Evolutionary conservation across 179 eudicot genomes (phyloP).

Genomic region (Vitellaria paradoxa): DNA sequence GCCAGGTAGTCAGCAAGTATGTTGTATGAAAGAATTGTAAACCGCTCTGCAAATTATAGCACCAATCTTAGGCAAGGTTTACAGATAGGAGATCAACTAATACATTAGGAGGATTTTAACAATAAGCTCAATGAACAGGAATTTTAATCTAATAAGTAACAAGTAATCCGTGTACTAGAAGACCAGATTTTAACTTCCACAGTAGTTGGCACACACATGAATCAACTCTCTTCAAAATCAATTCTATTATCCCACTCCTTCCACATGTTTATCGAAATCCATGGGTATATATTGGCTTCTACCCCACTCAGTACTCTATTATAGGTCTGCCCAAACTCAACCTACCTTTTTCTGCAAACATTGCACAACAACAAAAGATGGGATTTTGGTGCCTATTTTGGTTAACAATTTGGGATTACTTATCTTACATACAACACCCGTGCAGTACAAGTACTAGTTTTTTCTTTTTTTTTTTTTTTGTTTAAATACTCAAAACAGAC

Average conservation of each 20-base stretch:
- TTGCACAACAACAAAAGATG: neutral
- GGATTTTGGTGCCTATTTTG: neutral
- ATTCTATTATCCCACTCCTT: neutral
- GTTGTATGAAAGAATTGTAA: slow-evolving; percentile 81
- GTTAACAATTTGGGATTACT: neutral
- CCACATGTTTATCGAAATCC: neutral
- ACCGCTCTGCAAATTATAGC: slow-evolving; percentile 58
- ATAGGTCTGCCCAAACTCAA: neutral
- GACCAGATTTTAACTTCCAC: neutral
- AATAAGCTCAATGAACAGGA: neutral
- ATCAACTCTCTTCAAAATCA: neutral
- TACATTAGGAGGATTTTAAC: neutral
- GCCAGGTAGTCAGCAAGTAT: slow-evolving; percentile 96
- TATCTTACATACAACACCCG: neutral
- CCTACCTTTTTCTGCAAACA: neutral
- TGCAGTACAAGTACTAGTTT: neutral
- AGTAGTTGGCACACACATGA: neutral
- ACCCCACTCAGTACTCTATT: neutral
- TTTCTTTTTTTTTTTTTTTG: neutral
- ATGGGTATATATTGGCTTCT: neutral
- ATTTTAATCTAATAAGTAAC: neutral
- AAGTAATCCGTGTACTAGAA: neutral
- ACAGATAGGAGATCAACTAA: neutral
- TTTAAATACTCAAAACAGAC: neutral
- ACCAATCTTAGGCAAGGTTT: neutral